Evolutionary conservation across 768 basidiomycete genomes (phyloP), one percentile per base, ranked within the genome.

Genomic region (Nevesoporus exiguus): DNA sequence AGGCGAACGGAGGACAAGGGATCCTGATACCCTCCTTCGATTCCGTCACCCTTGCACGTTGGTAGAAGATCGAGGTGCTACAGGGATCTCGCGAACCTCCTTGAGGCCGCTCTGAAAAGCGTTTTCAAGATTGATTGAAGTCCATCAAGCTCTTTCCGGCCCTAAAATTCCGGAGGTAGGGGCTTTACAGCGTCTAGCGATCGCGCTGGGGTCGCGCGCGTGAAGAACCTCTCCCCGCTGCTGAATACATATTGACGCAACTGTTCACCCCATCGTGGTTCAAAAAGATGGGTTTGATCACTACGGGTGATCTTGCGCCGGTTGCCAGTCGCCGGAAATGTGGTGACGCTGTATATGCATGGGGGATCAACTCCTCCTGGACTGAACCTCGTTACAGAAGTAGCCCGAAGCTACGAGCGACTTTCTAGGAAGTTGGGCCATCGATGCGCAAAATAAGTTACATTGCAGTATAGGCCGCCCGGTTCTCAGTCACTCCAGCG

Each of bases 231-330:
- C 30, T 50, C 0, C 40, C 41, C 10, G 39, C 49, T n/a, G 49
- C 49, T 6, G 41, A 6, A 33, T 27, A 58, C 42, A 66, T 69
- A 0, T 47, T 74, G 50, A 39, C 57, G 9, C 49, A 59, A 25
- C 62, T 70, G 1, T 52, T 71, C 22, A 55, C 61, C 15, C 61
- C 66, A 0, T 43, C 47, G 3, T 61, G 64, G 52, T 61, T 61
- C 15, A 40, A 64, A 43, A 70, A 69, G 42, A 58, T 74, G 1
- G 60, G 58, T 0, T n/a, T 66, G 45, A 61, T 74, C 30, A 61
- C 57, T 8, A 65, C 65, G 4, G 39, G 54, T 3, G 64, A 62
- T 15, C 51, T 72, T 2, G 37, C 55, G 1, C 42, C 71, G 13
- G 49, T 65, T n/a, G 57, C 48, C n/a, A 63, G 69, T 31, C 65